phyloP scores from a whole-genome alignment of 768 basidiomycete genomes.

The Kwoniella sp. region DNA sequence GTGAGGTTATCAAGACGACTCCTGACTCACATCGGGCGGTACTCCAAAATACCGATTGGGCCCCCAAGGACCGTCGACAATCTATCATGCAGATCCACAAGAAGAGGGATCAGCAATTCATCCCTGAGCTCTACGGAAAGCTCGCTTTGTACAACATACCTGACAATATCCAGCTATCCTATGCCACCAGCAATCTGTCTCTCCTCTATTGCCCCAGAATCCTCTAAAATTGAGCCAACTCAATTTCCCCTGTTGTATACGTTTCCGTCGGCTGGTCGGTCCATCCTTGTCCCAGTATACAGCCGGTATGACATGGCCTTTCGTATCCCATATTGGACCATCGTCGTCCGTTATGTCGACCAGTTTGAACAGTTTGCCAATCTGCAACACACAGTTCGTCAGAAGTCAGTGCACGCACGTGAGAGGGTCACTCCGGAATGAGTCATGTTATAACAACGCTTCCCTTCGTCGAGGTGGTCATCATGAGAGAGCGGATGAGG shows the following conservation, averaged over 20 bases:
- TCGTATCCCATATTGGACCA: conserved; percentile 49
- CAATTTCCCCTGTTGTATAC: conserved; percentile 23
- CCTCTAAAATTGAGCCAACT: conserved; percentile 48
- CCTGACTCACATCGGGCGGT: conserved; percentile 41
- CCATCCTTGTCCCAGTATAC: conserved; percentile 46
- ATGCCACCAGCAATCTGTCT: conserved; percentile 49
- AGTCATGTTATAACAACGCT: no score
- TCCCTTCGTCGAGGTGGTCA: no score
- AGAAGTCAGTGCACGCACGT: no score
- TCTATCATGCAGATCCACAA: conserved; percentile 4
- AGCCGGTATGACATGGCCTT: conserved; percentile 31
- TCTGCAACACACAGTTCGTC: no score
- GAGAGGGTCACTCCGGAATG: no score
- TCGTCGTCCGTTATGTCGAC: conserved; percentile 45
- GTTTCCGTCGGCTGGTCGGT: conserved; percentile 13
- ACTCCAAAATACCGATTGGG: conserved; percentile 42
- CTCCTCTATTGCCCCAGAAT: conserved; percentile 46
- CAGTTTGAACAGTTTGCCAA: conserved; percentile 41
- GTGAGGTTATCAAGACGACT: no score
- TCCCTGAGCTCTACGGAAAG: neutral
- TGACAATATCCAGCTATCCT: conserved; percentile 37
- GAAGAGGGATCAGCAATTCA: neutral
- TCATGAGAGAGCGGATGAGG: no score
- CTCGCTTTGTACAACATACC: conserved; percentile 16
- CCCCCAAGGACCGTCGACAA: conserved; percentile 41